These are phyloP conservation scores for Aspergillus fructus DNA, from an alignment of 2,329 filamentous ascomycete genomes.

Conservation along the genomic window DNA sequence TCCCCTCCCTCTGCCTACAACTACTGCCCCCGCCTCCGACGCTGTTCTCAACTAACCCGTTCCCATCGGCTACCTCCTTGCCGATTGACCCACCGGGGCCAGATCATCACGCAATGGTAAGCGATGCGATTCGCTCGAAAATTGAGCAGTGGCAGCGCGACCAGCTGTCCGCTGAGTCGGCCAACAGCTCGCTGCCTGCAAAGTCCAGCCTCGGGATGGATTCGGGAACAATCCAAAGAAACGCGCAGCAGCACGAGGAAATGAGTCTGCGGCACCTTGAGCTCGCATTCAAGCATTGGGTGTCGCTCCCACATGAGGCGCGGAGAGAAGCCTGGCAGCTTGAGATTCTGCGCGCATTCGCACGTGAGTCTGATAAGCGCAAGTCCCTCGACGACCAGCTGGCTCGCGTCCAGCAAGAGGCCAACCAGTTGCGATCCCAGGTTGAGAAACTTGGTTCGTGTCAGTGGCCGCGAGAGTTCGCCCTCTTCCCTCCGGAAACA, in stretches of 20 bases:
- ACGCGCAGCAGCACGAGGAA: constrained; percentile 63
- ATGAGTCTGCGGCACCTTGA: constrained; percentile 73
- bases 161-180: constrained; percentile 31
- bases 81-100: constrained; percentile 73
- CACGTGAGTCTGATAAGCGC: constrained; percentile 45
- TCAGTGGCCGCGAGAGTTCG: constrained; percentile 51
- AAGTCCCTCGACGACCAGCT: constrained; percentile 45
- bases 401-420: constrained; percentile 47
- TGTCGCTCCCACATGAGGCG: constrained; percentile 56
- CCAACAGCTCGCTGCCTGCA: constrained; percentile 47
- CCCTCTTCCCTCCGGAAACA: constrained; percentile 47
- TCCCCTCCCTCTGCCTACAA: constrained; percentile 78
- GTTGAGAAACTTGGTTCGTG: constrained; percentile 47
- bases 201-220: constrained; percentile 29
- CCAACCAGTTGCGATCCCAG: constrained; percentile 48
- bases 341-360: constrained; percentile 49
- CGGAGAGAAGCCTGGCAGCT: constrained; percentile 50
- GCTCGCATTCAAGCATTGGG: constrained; percentile 77
- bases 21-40: constrained; percentile 79
- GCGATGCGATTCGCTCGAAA: constrained; percentile 64
- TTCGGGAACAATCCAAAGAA: constrained; percentile 41
- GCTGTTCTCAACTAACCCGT: constrained; percentile 76
- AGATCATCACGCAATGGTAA: constrained; percentile 71
- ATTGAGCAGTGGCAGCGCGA: constrained; percentile 65
- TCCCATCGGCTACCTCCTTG: constrained; percentile 76